These are phyloP conservation scores for Iris macrosiphon DNA, from an alignment of 106 monocot species.

Conservation along the genomic window DNA sequence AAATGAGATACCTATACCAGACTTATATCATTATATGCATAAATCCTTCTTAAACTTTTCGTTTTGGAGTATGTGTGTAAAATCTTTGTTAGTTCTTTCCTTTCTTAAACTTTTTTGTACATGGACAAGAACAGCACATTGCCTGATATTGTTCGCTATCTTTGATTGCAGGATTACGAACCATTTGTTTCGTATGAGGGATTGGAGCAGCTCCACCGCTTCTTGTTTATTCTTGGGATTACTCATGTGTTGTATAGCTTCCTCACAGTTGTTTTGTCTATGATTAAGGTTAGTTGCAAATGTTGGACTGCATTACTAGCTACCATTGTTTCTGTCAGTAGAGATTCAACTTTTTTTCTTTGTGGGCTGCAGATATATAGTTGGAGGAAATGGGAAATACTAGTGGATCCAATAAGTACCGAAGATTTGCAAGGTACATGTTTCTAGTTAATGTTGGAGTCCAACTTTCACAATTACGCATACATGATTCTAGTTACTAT, in stretches of 20 bases:
- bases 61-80: not conserved
- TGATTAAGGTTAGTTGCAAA: slow-evolving; percentile 34
- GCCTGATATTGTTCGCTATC: too few relatives aligned
- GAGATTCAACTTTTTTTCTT: not conserved
- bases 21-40: too few relatives aligned
- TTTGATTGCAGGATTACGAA: slow-evolving; percentile 70
- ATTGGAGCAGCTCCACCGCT: slow-evolving; percentile 74
- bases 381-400: slow-evolving; percentile 83
- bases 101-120: too few relatives aligned
- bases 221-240: slow-evolving; percentile 83
- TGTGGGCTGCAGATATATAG: slow-evolving; percentile 62
- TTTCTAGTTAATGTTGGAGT: not conserved
- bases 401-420: slow-evolving; percentile 23
- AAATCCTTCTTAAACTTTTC: too few relatives aligned
- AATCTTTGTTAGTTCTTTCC: too few relatives aligned
- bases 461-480: too few relatives aligned
- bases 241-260: slow-evolving; percentile 78
- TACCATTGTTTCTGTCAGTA: too few relatives aligned
- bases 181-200: slow-evolving; percentile 87
- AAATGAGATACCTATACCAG: too few relatives aligned
- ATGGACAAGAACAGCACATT: too few relatives aligned
- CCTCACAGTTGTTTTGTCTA: slow-evolving; percentile 61
- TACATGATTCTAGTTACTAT: too few relatives aligned
- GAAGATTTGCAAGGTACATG: slow-evolving; percentile 57
- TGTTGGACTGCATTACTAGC: not conserved